Base-by-base conservation (phyloP, 1,139 yeast species). In the Pneumocystis sp. region DNA sequence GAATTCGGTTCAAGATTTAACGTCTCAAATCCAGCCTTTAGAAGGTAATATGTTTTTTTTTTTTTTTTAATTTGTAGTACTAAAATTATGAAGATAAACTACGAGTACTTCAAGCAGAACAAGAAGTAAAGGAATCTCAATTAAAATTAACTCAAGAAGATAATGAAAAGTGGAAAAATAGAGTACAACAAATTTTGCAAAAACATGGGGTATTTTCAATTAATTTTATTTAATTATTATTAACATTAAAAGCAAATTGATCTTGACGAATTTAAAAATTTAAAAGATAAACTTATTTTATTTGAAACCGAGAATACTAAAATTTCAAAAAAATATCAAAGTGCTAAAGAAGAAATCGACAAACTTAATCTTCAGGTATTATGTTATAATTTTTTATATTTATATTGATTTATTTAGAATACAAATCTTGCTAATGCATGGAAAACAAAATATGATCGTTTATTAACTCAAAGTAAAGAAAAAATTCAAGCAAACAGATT, bases 101-200 rank as follows among this genome's bases (percentile, higher is more conserved):
- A 25, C 72, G 73, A 3, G 74, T 74, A n/a, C 70, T 80, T 40
- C 74, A 73, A 34, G 74, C 78, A 21, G 80, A 79, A 42, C 66
- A 78, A 7, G 75, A 74, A 17, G 79, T 79, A 31, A 81, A 79
- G 65, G 78, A 77, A 37, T 76, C 77, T 67, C 79, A 79, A 67
- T 70, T 80, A 57, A 71, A 71, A 64, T 70, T 79, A 34, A 69
- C 76, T 19, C 72, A 74, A 59, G 79, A 79, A 64, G 85, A 83
- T 67, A 75, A 76, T 42, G 78, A 78, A 37, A 77, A 80, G 59
- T 83, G 86, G 86, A 82, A 81, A 73, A 75, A 74, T 29, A 77
- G 84, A 65, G 76, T 82, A 12, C 81, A 80, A 67, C 80, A 79
- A 65, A 75, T 82, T 64, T 70, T 81, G 66, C 78, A 77, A 65